Conservation (phyloP, 768 basidiomycete species). For the Boletus insuetus region DNA sequence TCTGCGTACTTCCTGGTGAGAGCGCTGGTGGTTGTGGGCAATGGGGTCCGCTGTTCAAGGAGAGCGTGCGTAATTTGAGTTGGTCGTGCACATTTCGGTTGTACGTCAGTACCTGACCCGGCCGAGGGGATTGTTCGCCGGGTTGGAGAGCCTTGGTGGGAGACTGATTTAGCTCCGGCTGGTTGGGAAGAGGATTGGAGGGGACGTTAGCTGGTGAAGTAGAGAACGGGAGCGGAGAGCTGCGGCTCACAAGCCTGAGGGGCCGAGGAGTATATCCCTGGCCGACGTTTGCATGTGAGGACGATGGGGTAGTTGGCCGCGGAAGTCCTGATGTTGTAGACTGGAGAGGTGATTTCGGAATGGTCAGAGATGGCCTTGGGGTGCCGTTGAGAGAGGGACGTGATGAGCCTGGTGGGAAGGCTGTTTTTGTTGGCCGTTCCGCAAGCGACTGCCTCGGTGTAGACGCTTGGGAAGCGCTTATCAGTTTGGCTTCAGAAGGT, state of each 20-base stretch:
- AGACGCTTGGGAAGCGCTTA: slow-evolving; percentile 7
- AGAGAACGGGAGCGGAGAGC: slow-evolving; percentile 10
- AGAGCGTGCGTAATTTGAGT: slow-evolving; percentile 23
- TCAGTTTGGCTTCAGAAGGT: slow-evolving; percentile 8
- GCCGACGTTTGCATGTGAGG: background rate
- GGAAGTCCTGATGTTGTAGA: slow-evolving; percentile 18
- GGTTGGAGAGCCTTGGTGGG: slow-evolving; percentile 16
- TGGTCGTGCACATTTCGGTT: slow-evolving; percentile 37
- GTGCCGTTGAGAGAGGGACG: slow-evolving; percentile 19
- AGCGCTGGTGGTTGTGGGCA: slow-evolving; percentile 2
- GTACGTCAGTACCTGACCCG: slow-evolving; percentile 28
- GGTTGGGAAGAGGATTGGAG: background rate
- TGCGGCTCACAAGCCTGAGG: slow-evolving; percentile 24
- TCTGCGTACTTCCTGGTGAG: slow-evolving; percentile 25
- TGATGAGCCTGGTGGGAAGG: slow-evolving; percentile 6
- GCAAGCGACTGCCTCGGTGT: slow-evolving; percentile 12
- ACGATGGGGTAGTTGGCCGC: slow-evolving; percentile 19
- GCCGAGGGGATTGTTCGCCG: slow-evolving; percentile 21
- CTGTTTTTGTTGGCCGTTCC: slow-evolving; percentile 5
- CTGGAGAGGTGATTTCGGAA: slow-evolving; percentile 25
- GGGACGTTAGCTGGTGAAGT: background rate
- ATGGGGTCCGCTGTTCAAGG: slow-evolving; percentile 9
- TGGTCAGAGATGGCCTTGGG: slow-evolving; percentile 25
- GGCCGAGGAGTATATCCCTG: slow-evolving; percentile 25
- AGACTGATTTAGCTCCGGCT: slow-evolving; percentile 10